Evolutionary conservation across 1,284 basidiomycete genomes (phyloP), one percentile per base, ranked within the genome.

Genomic region (Cryptococcus maquisensis): DNA sequence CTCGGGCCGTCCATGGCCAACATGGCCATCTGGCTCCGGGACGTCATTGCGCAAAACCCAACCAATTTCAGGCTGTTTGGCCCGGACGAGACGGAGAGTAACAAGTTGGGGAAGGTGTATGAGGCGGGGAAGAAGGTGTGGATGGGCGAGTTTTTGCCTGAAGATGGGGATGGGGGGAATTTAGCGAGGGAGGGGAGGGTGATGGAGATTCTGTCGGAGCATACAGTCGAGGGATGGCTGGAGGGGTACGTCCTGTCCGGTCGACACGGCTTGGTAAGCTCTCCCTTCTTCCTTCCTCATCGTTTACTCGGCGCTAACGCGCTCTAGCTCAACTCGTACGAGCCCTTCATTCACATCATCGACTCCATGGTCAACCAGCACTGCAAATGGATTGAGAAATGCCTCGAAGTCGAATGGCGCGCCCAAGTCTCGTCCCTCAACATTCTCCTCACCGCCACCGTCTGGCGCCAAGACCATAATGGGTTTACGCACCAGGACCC

Each of bases 191-290:
- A 51, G 32, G 90, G 89, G 0, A 83, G 89, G 10, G 83, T 93
- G 49, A 81, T 90, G 59, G 90, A 93, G 76, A 90, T 92, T 59
- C 82, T 93, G 24, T 89, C 86, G 4, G 88, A 92, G 74, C 88
- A 91, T 69, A 90, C 87, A 1, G 86, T 88, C 59, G 87, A 92
- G 70, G 90, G 86, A 21, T 89, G 88, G 83, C 78, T 90, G 5
- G 87, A 90, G 72, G 88, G 89, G 2, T 91, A 90, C 72, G 86
- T 86, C 48, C 52, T 69, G 10, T 77, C 76, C 13, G 78, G 89
- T 16, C 82, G 90, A 39, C 87, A 87, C 2, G 88, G 83, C 35
- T 78, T 93, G 13, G 39, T 40, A 7, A 40, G 39, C 6, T 6
- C 39, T 6, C n/a, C 12, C 8, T n/a, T n/a, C 21, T n/a, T 3